A percentile compares a stretch with the other conserved stretches of the same genome.
phyloP scores from a whole-genome alignment of 1,139 yeast species.

The Debaryomyces nepalensis region DNA sequence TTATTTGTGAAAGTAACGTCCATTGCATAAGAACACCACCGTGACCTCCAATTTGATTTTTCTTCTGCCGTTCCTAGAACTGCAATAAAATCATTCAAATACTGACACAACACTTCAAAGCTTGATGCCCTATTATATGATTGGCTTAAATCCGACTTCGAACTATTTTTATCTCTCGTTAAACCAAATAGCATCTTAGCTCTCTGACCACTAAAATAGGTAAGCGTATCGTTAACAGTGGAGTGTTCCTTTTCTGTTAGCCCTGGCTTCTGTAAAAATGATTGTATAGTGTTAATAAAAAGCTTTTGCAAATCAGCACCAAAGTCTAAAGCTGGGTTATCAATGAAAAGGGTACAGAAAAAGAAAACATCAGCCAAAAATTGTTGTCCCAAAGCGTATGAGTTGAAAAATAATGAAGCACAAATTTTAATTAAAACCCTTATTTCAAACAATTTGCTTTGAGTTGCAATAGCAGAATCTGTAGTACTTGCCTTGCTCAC shows the following conservation, averaged over 20 bases:
- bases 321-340: constrained; percentile 71
- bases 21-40: constrained; percentile 72
- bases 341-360: constrained; percentile 71
- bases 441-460: constrained; percentile 71
- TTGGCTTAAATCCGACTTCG: constrained; percentile 37
- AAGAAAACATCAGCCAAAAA: constrained; percentile 76
- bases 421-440: constrained; percentile 70
- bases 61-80: constrained; percentile 59
- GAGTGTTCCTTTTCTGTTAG: constrained; percentile 48
- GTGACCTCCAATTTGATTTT: constrained; percentile 63
- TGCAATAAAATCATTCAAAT: constrained; percentile 55
- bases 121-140: constrained; percentile 55
- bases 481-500: constrained; percentile 53
- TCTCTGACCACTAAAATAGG: constrained; percentile 69
- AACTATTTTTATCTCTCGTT: constrained; percentile 61
- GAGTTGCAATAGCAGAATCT: constrained; percentile 61
- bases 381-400: constrained; percentile 64
- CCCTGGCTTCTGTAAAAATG: constrained; percentile 65
- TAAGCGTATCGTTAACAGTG: constrained; percentile 56
- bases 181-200: constrained; percentile 79
- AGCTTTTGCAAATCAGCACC: constrained; percentile 69
- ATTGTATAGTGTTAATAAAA: constrained; percentile 71
- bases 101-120: constrained; percentile 67
- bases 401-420: constrained; percentile 74
- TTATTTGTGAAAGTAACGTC: constrained; percentile 65